phyloP scores from a whole-genome alignment of 2,329 filamentous ascomycete species.

The Rachicladosporium sp. region DNA sequence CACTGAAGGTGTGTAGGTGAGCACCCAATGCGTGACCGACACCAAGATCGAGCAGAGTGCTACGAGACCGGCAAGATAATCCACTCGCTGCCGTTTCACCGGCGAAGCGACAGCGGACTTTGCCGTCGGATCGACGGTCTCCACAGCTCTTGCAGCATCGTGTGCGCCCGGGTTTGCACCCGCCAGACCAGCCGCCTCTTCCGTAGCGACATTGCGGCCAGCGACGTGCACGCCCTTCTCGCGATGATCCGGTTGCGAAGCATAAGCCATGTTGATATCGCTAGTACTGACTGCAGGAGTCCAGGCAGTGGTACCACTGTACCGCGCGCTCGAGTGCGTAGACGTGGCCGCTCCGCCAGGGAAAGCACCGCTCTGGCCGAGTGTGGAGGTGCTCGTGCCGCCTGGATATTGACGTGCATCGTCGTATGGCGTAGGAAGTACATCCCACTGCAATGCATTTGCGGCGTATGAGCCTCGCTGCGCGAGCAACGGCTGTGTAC shows the following conservation, averaged over 20 bases:
- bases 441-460: conserved; percentile 4
- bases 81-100: conserved; percentile 4
- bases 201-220: not conserved
- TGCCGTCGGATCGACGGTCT: not conserved
- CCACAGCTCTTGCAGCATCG: not conserved
- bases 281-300: too few relatives aligned
- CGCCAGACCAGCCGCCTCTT: conserved; percentile 3
- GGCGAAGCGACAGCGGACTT: conserved; percentile 9
- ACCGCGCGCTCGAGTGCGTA: too few relatives aligned
- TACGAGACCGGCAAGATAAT: conserved; percentile 31
- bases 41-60: conserved; percentile 27
- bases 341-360: too few relatives aligned
- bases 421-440: conserved; percentile 1
- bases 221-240: too few relatives aligned
- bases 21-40: not conserved
- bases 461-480: conserved; percentile 5
- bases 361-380: too few relatives aligned
- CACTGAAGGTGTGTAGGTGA: conserved; percentile 8
- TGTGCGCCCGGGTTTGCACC: conserved; percentile 3
- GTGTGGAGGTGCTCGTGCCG: too few relatives aligned
- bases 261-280: too few relatives aligned
- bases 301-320: too few relatives aligned
- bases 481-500: conserved; percentile 5
- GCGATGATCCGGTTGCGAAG: too few relatives aligned
- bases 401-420: too few relatives aligned